phyloP scores from a whole-genome alignment of 768 basidiomycete species.

The Podaxis sp. region DNA sequence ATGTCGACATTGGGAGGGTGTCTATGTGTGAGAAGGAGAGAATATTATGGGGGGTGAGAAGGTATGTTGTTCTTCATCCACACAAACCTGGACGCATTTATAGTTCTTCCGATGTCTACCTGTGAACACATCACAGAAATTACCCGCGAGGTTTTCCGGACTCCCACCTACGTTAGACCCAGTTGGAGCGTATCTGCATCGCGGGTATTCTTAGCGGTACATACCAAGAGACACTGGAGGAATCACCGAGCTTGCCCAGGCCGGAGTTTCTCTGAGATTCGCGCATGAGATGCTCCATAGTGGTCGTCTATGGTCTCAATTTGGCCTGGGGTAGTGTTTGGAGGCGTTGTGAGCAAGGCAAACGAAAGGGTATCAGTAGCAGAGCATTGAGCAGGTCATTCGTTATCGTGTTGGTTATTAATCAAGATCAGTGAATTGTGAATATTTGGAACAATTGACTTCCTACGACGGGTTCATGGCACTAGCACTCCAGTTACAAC shows the following conservation, averaged over 20 bases:
- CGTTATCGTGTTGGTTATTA: background rate
- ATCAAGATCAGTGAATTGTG: background rate
- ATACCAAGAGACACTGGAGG: background rate
- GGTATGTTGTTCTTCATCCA: background rate
- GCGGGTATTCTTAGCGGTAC: background rate
- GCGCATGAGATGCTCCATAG: background rate
- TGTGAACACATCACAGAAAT: background rate
- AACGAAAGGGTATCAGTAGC: background rate
- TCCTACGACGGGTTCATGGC: background rate
- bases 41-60: conserved; percentile 15
- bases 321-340: background rate
- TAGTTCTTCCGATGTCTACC: background rate
- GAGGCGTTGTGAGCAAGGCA: background rate
- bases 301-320: background rate
- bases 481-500: background rate
- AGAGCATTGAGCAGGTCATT: background rate
- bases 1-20: background rate
- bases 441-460: background rate
- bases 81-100: background rate
- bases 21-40: background rate
- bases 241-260: background rate
- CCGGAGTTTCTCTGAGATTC: background rate
- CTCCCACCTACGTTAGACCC: background rate
- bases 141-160: background rate
- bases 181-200: background rate